phyloP scores from a whole-genome alignment of 192 early-diverging fungal genomes.

The Coemansia asiatica region DNA sequence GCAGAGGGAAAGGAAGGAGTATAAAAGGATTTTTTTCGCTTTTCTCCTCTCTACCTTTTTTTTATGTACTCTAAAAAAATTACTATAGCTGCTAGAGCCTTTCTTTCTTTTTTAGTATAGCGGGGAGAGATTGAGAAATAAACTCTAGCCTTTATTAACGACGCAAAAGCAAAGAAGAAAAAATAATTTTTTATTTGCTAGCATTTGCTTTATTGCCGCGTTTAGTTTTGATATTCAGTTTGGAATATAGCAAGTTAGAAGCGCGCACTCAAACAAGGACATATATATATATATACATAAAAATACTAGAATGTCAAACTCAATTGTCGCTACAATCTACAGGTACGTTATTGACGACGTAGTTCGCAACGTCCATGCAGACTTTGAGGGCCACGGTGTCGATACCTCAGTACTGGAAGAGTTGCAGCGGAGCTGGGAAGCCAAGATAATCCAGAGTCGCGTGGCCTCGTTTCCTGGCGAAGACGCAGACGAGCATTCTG shows the following conservation, averaged over 20 bases:
- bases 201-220: background rate
- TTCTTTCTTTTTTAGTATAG: background rate
- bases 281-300: background rate
- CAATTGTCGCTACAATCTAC: constrained; percentile 66
- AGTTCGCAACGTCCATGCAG: constrained; percentile 76
- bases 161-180: background rate
- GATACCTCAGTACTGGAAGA: constrained; percentile 84
- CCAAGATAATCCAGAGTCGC: constrained; percentile 58
- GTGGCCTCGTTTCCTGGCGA: constrained; percentile 54
- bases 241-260: background rate
- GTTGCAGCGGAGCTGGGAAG: constrained; percentile 71
- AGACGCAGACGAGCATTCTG: constrained; percentile 14
- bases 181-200: background rate
- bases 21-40: constrained; percentile 5
- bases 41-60: background rate
- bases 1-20: constrained; percentile 1
- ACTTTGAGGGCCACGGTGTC: constrained; percentile 90
- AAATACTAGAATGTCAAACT: constrained; percentile 40
- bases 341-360: constrained; percentile 92
- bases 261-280: background rate
- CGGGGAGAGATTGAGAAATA: background rate
- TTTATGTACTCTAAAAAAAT: constrained; percentile 5
- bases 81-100: background rate
- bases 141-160: no score
- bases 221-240: background rate